Base-by-base conservation (phyloP, 2,329 filamentous ascomycete species). In the Huntiella bhutanensis region DNA sequence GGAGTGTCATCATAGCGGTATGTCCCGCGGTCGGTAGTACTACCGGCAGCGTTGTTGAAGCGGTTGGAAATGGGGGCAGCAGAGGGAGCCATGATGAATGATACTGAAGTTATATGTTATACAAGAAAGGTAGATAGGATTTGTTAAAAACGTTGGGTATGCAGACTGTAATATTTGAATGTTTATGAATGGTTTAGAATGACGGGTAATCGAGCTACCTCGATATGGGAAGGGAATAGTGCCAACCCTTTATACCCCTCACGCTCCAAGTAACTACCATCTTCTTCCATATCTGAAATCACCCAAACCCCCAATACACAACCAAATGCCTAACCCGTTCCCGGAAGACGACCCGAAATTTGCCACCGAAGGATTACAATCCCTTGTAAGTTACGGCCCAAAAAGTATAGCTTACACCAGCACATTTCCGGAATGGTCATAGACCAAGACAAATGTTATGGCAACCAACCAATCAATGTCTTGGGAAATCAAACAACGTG, bases 1-100 rank as follows among this genome's bases (percentile, higher is more conserved):
- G 71, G 71, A 55, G 65, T 67, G 59, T 77, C 70, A 53, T 69
- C 63, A 59, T 76, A 76, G 52, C 66, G 48, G 32, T 40, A 49
- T 66, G 58, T 49, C 17, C 44, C 39, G 4, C 38, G 39, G 32
- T 45, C 39, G 17, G 47, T 37, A 13, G 13, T 16, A 4, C 17
- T 41, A 12, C 41, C 62, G 42, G 71, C 71, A 55, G 65, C 67
- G 59, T 76, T 70, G 53, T 69, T 63, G 59, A 75, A 76, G 52
- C 66, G 47, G 13, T 16, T 41, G 66, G 58, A 37, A 43, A 15
- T 19, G 6, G 39, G 33, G 13, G 35, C 33, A 17, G 45, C 22
- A 15, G 43, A 17, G 13, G 37, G 35, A 33, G 34, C 34, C 35
- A 38, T 37, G n/a, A 15, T 41, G 33, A 16, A 12, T 13, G 37